Evolutionary conservation across 495 filamentous ascomycete genomes (phyloP), one percentile per base, ranked within the genome.

Genomic region (Tuber umbilicatum): DNA sequence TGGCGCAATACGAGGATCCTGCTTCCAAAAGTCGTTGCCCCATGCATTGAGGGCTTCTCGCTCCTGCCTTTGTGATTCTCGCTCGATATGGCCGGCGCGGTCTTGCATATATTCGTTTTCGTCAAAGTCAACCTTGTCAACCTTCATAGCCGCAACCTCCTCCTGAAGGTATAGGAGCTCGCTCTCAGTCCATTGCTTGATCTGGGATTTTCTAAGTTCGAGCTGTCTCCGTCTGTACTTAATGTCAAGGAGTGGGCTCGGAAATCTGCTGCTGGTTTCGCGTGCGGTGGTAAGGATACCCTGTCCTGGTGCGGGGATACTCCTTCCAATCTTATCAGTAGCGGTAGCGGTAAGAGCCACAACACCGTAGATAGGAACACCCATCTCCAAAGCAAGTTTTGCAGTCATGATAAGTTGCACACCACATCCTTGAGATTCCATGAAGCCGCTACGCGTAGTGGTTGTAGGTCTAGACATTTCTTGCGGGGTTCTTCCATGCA

Each of bases 381-480:
- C 95, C 95, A 99, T 99, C 79, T 98, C 95, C 39, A 99, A 85
- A 41, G 95, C 95, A 73, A 99, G 89, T 86, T 91, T 92, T 42
- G 95, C 95, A 76, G 90, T 96, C 96, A 98, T 98, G 84, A 99
- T 96, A 74, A 99, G 88, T 84, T 99, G 95, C 84, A 99, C 90
- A 89, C 96, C 95, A 80, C 92, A 97, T 77, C 95, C 95, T 86
- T 98, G 96, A 1, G 95, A 97, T 86, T 99, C 95, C 96, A 99
- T 98, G 87, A 99, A 99, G 41, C 95, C 95, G 78, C 93, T 94
- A 84, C 95, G 88, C 16, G 95, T 98, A 14, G 95, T 99, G 14
- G 95, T 98, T 14, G 95, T 95, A 1, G 95, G 95, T 68, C 95
- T 89, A 0, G 95, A 99, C 95, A 99, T 99, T 85, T 99, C 95